These are phyloP conservation scores for Pseudomassariella vexata DNA, from an alignment of 2,329 filamentous ascomycete genomes.

Conservation along the genomic window DNA sequence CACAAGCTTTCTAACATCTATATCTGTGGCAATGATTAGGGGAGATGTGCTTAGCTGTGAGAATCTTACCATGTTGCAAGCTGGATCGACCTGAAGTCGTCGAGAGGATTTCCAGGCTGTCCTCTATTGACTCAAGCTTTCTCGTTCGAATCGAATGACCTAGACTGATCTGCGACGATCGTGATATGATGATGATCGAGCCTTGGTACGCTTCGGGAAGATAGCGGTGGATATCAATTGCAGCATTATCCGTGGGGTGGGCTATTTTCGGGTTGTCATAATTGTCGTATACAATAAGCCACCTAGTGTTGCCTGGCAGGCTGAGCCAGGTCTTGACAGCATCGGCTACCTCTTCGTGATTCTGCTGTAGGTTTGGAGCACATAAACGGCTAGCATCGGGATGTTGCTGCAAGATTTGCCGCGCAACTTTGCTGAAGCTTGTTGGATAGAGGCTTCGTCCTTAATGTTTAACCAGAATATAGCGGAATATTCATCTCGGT, in stretches of 20 bases:
- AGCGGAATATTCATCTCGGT: constrained; percentile 8
- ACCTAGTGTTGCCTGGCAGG: constrained; percentile 25
- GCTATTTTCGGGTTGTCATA: constrained; percentile 30
- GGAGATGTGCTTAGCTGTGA: too few species aligned
- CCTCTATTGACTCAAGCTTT: constrained; percentile 23
- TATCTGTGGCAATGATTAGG: constrained; percentile 17
- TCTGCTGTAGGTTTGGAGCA: constrained; percentile 3
- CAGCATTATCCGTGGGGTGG: constrained; percentile 9
- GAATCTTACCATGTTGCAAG: constrained; percentile 19
- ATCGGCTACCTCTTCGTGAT: constrained; percentile 18
- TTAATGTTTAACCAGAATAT: constrained; percentile 14
- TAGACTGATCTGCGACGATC: constrained; percentile 24
- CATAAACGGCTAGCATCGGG: constrained; percentile 6
- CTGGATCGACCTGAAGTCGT: constrained; percentile 17
- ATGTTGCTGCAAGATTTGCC: constrained; percentile 11
- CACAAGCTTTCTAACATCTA: constrained; percentile 21
- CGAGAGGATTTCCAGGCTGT: constrained; percentile 26
- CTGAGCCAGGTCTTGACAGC: constrained; percentile 32
- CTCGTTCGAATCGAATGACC: constrained; percentile 24
- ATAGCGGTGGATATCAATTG: constrained; percentile 25
- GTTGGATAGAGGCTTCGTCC: constrained; percentile 7
- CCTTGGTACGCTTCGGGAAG: constrained; percentile 29
- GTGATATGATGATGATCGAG: constrained; percentile 34
- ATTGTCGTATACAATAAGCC: constrained; percentile 35
- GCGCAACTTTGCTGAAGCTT: constrained; percentile 11